Base-by-base conservation (phyloP, 2,329 filamentous ascomycete species). In the Cryphonectria japonica region DNA sequence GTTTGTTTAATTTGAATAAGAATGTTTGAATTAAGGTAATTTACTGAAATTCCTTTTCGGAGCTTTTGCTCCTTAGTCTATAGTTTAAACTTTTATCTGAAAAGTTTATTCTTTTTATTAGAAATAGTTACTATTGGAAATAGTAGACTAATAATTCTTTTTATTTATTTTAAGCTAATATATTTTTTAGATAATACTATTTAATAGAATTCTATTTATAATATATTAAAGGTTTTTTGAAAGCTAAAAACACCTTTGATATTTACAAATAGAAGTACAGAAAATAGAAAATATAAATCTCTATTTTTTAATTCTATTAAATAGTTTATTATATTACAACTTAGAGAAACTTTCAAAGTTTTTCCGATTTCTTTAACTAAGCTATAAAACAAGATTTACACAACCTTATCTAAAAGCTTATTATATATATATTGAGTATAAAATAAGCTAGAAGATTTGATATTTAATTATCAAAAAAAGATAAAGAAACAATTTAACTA, bases 271-370 rank as follows among this genome's bases (percentile, higher is more conserved):
- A n/a, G 14, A 57, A 29, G 1, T 57, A 57, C 26, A 57, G 26
- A 57, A 57, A 57, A 57, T 57, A 57, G 26, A n/a, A 11, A 57
- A 57, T 57, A 57, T n/a, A 57, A 57, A 57, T 8, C 22, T 57
- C 5, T 57, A n/a, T 60, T 60, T 26, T 32, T 60, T 34, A 60
- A 60, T 32, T 60, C 29, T 32, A 60, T 16, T 60, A 60, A 60
- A 60, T 60, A 26, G 5, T 60, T 60, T 60, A 29, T 60, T 32
- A 29, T 60, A 5, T 60, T 32, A 29, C 34, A 60, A 29, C 37
- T 60, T 29, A 34, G n/a, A 60, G 37, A 32, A 60, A 14, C 29
- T 32, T 60, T 60, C 34, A 16, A 29, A 13, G 34, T 60, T 26
- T 60, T 60, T 60, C 6, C 14, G 1, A 60, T 32, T 29, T 5